phyloP scores from a whole-genome alignment of 129 eudicot species.

The Apium graveolens region DNA sequence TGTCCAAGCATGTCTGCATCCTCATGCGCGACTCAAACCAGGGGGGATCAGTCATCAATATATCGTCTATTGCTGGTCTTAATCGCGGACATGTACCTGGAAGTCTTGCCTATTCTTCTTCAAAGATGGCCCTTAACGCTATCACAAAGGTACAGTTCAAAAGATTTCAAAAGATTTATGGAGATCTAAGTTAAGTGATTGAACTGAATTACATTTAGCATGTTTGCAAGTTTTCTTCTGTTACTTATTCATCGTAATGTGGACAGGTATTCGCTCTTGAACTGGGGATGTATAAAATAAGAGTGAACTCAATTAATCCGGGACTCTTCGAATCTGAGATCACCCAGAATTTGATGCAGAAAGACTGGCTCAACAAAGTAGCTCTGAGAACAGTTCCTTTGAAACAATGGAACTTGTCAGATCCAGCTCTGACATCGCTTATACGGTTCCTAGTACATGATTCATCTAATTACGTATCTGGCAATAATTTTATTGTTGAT shows the following conservation, averaged over 20 bases:
- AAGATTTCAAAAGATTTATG: neutral
- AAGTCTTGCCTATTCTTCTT: slow-evolving; percentile 49
- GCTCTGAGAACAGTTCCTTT: slow-evolving; percentile 52
- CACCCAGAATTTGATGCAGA: slow-evolving; percentile 51
- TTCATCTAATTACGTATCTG: slow-evolving; percentile 50
- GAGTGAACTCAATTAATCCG: slow-evolving; percentile 74
- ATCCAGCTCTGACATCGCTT: slow-evolving; percentile 61
- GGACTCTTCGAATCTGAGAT: slow-evolving; percentile 86
- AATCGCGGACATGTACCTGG: slow-evolving; percentile 73
- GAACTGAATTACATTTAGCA: neutral
- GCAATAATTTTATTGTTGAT: slow-evolving; percentile 60
- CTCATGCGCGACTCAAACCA: slow-evolving; percentile 61
- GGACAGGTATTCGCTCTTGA: slow-evolving; percentile 48
- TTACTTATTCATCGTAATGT: neutral
- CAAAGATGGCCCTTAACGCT: slow-evolving; percentile 52
- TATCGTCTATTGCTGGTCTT: slow-evolving; percentile 70
- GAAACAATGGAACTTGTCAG: slow-evolving; percentile 35
- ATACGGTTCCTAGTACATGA: slow-evolving; percentile 61
- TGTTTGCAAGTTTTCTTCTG: neutral
- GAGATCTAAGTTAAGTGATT: neutral
- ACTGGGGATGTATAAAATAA: slow-evolving; percentile 51
- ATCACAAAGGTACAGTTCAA: slow-evolving; percentile 39
- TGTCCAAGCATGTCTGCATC: slow-evolving; percentile 44
- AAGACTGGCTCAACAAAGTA: slow-evolving; percentile 56
- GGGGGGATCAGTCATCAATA: slow-evolving; percentile 64